phyloP scores from a whole-genome alignment of 1,284 basidiomycete genomes.

The Trametes versicolor region DNA sequence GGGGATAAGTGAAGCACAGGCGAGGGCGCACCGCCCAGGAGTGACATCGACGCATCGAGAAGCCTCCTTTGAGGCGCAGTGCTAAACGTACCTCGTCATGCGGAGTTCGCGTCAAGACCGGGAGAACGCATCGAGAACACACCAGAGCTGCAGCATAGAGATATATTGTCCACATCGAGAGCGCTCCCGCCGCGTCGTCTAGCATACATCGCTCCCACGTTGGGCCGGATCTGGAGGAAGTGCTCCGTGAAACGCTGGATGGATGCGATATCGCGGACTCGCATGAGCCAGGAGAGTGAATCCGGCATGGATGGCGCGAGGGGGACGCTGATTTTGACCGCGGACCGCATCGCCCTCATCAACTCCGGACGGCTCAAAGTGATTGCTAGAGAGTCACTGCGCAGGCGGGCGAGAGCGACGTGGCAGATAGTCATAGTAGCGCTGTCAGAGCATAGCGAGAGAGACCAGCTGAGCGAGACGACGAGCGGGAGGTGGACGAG shows the following conservation, averaged over 20 bases:
- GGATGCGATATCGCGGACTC: background rate
- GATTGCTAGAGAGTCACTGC: background rate
- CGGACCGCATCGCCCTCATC: background rate
- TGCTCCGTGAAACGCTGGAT: background rate
- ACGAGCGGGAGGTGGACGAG: background rate
- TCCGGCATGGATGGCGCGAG: background rate
- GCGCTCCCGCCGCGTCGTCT: background rate
- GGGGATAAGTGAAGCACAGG: no score
- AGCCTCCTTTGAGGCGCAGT: background rate
- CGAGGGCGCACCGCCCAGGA: no score
- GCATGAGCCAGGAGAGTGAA: background rate
- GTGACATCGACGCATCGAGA: background rate
- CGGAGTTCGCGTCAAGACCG: background rate
- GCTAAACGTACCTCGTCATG: background rate
- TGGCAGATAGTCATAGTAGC: background rate
- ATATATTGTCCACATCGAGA: background rate
- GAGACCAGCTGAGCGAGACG: background rate
- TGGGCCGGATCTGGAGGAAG: background rate
- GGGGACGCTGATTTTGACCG: constrained; percentile 2
- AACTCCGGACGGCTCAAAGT: background rate
- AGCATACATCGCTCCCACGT: background rate
- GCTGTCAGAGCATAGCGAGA: background rate
- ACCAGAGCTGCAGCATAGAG: background rate
- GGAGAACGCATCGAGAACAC: background rate
- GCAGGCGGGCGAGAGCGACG: background rate